A percentile compares a stretch with the other conserved stretches of the same genome.
Evolutionary conservation across 164 flowering plant species (phyloP).

Genomic region (Tetracentron sinense): DNA sequence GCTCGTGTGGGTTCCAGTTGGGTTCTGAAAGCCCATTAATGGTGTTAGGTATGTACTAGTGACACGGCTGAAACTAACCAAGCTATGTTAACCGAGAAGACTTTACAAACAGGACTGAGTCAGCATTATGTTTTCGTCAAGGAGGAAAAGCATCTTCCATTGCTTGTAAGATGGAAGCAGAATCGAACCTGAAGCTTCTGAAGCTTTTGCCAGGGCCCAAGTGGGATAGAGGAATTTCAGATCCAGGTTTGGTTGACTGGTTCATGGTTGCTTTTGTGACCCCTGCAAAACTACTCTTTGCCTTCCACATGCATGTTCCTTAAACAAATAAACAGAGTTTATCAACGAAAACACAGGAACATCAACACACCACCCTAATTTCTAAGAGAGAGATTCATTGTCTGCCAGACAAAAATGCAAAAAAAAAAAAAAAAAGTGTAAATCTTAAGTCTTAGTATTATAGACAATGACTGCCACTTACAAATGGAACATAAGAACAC

Average conservation of each 20-base stretch:
- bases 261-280: slow-evolving; percentile 35
- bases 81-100: neutral
- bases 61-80: slow-evolving; percentile 1
- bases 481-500: too few relatives aligned
- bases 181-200: slow-evolving; percentile 35
- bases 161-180: slow-evolving; percentile 24
- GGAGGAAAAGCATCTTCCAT: slow-evolving; percentile 25
- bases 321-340: slow-evolving; percentile 1
- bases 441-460: neutral
- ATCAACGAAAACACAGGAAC: slow-evolving; percentile 5
- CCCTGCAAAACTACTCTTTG: slow-evolving; percentile 56
- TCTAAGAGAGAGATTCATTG: too few relatives aligned
- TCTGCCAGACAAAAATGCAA: too few relatives aligned
- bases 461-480: too few relatives aligned
- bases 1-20: neutral
- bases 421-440: neutral
- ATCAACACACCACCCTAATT: too few relatives aligned
- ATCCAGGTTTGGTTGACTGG: slow-evolving; percentile 34
- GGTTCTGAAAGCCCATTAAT: neutral
- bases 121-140: neutral
- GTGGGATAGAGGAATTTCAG: slow-evolving; percentile 25
- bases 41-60: slow-evolving; percentile 1
- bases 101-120: slow-evolving; percentile 5
- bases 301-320: slow-evolving; percentile 79
- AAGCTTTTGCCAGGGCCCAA: slow-evolving; percentile 31